These are phyloP conservation scores for Aspergillus sp. DNA, from an alignment of 2,329 filamentous ascomycete species.

Conservation along the genomic window DNA sequence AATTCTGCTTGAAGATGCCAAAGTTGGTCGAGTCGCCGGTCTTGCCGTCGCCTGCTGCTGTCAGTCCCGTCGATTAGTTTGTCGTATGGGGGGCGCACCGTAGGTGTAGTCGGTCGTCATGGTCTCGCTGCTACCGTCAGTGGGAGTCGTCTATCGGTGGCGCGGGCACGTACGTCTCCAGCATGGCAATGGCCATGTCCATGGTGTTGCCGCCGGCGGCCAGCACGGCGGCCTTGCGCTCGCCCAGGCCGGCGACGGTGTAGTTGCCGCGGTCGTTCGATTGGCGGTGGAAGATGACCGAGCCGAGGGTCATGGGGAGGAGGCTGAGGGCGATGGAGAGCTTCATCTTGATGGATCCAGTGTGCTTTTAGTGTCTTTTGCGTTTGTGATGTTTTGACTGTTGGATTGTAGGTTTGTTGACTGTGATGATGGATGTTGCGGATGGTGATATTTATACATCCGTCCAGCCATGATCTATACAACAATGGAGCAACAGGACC, in stretches of 20 bases:
- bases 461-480: not conserved
- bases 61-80: not conserved
- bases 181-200: conserved; percentile 26
- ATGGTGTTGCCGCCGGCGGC: conserved; percentile 22
- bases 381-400: not conserved
- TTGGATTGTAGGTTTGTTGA: too few relatives aligned
- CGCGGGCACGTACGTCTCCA: conserved; percentile 18
- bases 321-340: not conserved
- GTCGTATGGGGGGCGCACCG: conserved; percentile 6
- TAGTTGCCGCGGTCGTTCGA: conserved; percentile 18
- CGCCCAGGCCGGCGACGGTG: conserved; percentile 16
- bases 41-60: conserved; percentile 27
- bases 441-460: not conserved
- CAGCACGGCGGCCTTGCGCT: conserved; percentile 20
- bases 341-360: conserved; percentile 2
- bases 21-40: conserved; percentile 28
- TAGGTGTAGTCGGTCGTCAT: conserved; percentile 25
- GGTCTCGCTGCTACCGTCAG: conserved; percentile 7
- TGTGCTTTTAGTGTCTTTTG: not conserved
- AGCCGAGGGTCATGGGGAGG: conserved; percentile 3
- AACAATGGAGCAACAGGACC: not conserved
- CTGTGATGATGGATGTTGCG: too few relatives aligned
- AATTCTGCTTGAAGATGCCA: conserved; percentile 33
- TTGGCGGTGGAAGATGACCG: conserved; percentile 4
- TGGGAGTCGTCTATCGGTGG: not conserved